Conservation (phyloP, 164 flowering plant genomes). For the Dillenia turbinata region DNA sequence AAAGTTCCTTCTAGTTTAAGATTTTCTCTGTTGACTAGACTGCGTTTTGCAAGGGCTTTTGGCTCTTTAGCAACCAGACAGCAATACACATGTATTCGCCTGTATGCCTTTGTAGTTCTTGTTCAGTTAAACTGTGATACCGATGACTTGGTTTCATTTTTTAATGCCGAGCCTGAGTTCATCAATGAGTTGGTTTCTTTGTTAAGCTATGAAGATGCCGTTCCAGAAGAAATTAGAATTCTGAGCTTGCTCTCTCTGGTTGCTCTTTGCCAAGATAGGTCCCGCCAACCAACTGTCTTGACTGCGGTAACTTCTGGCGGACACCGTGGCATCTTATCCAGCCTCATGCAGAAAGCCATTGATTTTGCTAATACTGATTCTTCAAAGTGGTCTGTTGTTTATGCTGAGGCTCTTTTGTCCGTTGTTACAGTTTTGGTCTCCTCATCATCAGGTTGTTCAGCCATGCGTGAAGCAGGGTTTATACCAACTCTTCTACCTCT, state of each 20-base stretch:
- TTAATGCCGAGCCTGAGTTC: constrained; percentile 83
- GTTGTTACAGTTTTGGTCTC: constrained; percentile 86
- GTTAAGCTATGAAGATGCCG: constrained; percentile 74
- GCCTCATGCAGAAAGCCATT: constrained; percentile 92
- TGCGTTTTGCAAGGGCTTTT: constrained; percentile 88
- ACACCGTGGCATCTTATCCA: constrained; percentile 75
- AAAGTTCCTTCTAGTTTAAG: constrained; percentile 67
- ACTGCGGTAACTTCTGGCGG: constrained; percentile 87
- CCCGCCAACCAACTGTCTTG: constrained; percentile 68
- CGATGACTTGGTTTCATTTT: constrained; percentile 70
- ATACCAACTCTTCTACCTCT: constrained; percentile 90
- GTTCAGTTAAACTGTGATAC: constrained; percentile 76
- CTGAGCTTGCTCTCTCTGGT: constrained; percentile 67
- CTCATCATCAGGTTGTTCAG: constrained; percentile 86
- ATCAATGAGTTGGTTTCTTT: constrained; percentile 76
- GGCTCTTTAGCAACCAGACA: constrained; percentile 60
- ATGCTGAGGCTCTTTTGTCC: constrained; percentile 83
- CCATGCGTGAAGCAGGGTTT: constrained; percentile 90
- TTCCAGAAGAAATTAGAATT: constrained; percentile 67
- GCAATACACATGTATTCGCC: constrained; percentile 79
- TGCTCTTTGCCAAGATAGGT: constrained; percentile 83
- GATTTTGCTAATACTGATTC: constrained; percentile 54
- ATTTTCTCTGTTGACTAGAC: constrained; percentile 76
- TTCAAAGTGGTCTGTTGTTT: constrained; percentile 74
- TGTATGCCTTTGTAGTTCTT: constrained; percentile 84